Conservation (phyloP, 192 early-diverging fungal genomes). For the Entomortierella lignicola region DNA sequence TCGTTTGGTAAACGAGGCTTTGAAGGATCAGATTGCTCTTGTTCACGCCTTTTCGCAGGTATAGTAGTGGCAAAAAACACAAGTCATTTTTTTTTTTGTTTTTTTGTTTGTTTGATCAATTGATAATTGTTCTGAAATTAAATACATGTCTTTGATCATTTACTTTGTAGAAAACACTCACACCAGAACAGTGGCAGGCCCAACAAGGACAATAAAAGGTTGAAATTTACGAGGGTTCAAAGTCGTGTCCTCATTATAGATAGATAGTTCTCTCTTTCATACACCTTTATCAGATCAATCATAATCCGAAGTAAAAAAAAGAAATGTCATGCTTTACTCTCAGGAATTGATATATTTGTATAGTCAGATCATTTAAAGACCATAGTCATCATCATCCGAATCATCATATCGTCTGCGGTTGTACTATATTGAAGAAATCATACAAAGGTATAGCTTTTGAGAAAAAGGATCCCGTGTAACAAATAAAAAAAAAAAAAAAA, state of each 20-base stretch:
- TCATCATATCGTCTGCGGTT: constrained; percentile 68
- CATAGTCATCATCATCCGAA: constrained; percentile 68
- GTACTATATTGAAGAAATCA: constrained; percentile 53
- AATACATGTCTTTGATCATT: too few relatives aligned
- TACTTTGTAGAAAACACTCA: constrained; percentile 70
- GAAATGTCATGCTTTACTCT: neutral
- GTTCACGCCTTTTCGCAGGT: constrained; percentile 91
- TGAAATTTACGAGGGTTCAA: too few relatives aligned
- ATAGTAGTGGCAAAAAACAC: too few relatives aligned
- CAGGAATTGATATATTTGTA: neutral
- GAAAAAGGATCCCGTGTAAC: too few relatives aligned
- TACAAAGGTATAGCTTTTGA: too few relatives aligned
- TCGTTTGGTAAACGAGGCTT: constrained; percentile 82
- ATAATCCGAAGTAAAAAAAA: too few relatives aligned
- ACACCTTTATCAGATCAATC: too few relatives aligned
- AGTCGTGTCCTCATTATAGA: too few relatives aligned
- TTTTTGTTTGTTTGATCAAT: neutral
- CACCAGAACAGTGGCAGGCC: constrained; percentile 71
- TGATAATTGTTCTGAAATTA: neutral
- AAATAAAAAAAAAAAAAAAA: neutral
- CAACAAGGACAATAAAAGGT: constrained; percentile 18
- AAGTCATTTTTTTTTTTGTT: neutral
- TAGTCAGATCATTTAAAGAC: constrained; percentile 48
- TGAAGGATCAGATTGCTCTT: constrained; percentile 81
- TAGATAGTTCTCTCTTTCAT: too few relatives aligned